phyloP scores from a whole-genome alignment of 192 early-diverging fungal genomes.

The Dispira simplex region DNA sequence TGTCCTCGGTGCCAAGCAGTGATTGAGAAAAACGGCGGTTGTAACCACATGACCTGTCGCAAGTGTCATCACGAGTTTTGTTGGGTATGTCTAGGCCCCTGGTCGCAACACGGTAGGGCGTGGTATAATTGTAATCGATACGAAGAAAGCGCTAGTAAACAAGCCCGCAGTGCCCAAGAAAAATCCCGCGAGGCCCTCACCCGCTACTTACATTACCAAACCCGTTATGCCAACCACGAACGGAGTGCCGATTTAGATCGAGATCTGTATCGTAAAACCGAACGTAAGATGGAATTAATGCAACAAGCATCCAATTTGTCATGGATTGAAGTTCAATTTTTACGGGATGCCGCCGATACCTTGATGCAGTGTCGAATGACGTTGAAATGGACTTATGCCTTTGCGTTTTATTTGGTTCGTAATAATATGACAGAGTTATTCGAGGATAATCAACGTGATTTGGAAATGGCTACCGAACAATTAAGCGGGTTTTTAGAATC shows the following conservation, averaged over 20 bases:
- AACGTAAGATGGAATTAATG: slow-evolving; percentile 93
- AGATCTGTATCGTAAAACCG: slow-evolving; percentile 69
- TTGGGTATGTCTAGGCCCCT: slow-evolving; percentile 98
- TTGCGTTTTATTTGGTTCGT: slow-evolving; percentile 83
- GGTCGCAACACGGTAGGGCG: slow-evolving; percentile 87
- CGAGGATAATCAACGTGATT: slow-evolving; percentile 94
- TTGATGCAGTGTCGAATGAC: slow-evolving; percentile 80
- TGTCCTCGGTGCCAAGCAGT: slow-evolving; percentile 88
- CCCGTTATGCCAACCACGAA: slow-evolving; percentile 95
- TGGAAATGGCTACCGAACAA: slow-evolving; percentile 96
- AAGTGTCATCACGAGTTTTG: slow-evolving; percentile 98
- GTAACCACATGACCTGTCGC: slow-evolving; percentile 99
- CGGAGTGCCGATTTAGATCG: slow-evolving; percentile 78
- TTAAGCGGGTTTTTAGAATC: slow-evolving; percentile 85
- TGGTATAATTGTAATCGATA: slow-evolving; percentile 98
- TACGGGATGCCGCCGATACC: slow-evolving; percentile 80
- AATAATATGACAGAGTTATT: slow-evolving; percentile 84
- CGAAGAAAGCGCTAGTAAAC: slow-evolving; percentile 76
- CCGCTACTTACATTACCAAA: slow-evolving; percentile 95
- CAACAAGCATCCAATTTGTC: slow-evolving; percentile 75
- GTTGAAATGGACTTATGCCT: slow-evolving; percentile 94
- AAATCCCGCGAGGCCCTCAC: slow-evolving; percentile 78
- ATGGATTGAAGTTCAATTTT: slow-evolving; percentile 99
- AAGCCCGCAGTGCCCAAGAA: slow-evolving; percentile 74
- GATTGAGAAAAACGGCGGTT: slow-evolving; percentile 99